Evolutionary conservation across 306 rosid genomes (phyloP).

Genomic region (Neltuma alba): DNA sequence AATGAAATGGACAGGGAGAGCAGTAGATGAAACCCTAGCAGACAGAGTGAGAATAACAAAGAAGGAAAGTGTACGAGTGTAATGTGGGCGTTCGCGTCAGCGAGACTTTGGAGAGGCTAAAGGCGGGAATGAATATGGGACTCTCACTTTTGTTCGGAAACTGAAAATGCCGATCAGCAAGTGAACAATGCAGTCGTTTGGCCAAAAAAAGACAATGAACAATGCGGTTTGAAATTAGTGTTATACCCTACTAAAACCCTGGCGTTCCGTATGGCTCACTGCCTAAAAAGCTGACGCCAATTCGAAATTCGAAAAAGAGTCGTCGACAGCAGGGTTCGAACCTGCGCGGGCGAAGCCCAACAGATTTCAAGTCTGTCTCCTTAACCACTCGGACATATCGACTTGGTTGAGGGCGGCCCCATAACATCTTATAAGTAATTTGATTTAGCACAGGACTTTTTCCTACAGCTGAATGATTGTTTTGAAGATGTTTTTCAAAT

Average conservation of each 20-base stretch:
- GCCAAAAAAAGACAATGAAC: too few relatives aligned
- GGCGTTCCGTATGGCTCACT: background rate
- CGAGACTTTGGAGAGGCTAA: background rate
- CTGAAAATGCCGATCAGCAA: background rate
- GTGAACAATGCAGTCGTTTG: too few relatives aligned
- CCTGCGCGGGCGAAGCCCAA: conserved; percentile 8
- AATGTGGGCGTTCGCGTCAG: background rate
- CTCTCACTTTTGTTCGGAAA: background rate
- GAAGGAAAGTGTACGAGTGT: background rate
- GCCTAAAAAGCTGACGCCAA: too few relatives aligned
- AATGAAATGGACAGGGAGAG: background rate
- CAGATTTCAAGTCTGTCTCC: conserved; percentile 5
- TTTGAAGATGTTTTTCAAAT: too few relatives aligned
- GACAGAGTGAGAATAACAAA: background rate
- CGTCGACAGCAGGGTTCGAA: conserved; percentile 7
- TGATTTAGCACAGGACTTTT: too few relatives aligned
- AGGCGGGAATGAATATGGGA: conserved; percentile 42
- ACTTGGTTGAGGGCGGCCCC: background rate
- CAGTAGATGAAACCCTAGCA: conserved; percentile 39
- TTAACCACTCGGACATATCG: conserved; percentile 2
- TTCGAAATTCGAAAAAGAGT: too few relatives aligned
- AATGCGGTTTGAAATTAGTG: too few relatives aligned
- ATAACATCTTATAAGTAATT: too few relatives aligned
- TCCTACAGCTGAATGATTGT: too few relatives aligned
- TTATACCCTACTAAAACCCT: conserved; percentile 11